phyloP scores from a whole-genome alignment of 2,329 filamentous ascomycete species.

The Colletotrichum cereale region DNA sequence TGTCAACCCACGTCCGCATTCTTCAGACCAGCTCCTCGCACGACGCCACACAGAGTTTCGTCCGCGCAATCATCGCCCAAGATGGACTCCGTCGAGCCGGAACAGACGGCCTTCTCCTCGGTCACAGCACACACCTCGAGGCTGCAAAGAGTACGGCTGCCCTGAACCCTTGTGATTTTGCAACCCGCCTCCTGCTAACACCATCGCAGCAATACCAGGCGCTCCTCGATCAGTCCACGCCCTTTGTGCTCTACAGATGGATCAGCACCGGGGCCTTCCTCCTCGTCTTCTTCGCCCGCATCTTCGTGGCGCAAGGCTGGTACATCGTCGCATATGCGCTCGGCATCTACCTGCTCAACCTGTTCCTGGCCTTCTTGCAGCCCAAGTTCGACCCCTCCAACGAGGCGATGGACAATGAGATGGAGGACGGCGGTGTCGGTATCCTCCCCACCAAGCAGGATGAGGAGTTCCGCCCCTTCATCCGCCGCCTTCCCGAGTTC shows the following conservation, averaged over 20 bases:
- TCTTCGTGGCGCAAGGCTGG: conserved; percentile 95
- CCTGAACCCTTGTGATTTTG: not conserved
- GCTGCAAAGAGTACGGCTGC: conserved; percentile 73
- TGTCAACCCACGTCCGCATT: conserved; percentile 1
- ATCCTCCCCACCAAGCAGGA: conserved; percentile 93
- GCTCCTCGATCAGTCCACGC: conserved; percentile 93
- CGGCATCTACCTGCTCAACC: conserved; percentile 98
- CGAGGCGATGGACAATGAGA: conserved; percentile 89
- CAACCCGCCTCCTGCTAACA: conserved; percentile 41
- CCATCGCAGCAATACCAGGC: conserved; percentile 85
- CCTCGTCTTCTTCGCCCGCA: conserved; percentile 86
- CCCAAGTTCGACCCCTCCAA: conserved; percentile 99
- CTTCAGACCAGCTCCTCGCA: conserved; percentile 3
- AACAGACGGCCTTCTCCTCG: conserved; percentile 91
- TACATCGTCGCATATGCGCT: conserved; percentile 99
- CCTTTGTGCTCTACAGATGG: conserved; percentile 92
- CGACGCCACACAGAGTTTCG: not conserved
- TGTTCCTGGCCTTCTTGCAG: conserved; percentile 98
- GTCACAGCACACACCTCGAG: conserved; percentile 87
- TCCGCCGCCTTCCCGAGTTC: conserved; percentile 95
- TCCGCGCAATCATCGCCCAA: conserved; percentile 40
- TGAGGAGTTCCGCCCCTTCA: conserved; percentile 98
- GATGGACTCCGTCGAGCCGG: conserved; percentile 90
- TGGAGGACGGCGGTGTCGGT: conserved; percentile 90
- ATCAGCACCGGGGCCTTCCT: conserved; percentile 82